Conservation (phyloP, 176 grass and related monocot genomes). For the Musa itinerans region DNA sequence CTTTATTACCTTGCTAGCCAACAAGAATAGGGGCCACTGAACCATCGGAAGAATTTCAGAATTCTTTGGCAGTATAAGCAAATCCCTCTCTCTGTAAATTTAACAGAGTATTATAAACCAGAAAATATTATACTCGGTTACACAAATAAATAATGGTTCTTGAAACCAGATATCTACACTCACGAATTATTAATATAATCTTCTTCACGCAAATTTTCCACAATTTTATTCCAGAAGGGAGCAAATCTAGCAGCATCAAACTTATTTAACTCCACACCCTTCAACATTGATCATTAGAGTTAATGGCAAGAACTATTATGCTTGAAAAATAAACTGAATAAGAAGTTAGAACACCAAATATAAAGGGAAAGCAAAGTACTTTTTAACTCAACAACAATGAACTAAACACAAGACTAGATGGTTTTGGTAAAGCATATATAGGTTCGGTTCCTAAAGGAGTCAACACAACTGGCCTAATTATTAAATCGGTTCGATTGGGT, state of each 20-base stretch:
- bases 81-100: constrained; percentile 58
- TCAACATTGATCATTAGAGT: neutral
- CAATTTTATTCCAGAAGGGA: constrained; percentile 94
- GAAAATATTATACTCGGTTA: neutral
- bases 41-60: constrained; percentile 53
- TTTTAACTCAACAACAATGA: no score
- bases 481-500: neutral
- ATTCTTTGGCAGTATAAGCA: constrained; percentile 87
- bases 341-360: neutral
- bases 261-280: constrained; percentile 60
- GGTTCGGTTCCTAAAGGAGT: no score
- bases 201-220: constrained; percentile 78
- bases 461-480: neutral
- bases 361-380: neutral
- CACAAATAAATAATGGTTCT: neutral
- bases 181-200: constrained; percentile 77
- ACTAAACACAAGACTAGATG: neutral
- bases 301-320: neutral
- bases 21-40: constrained; percentile 93
- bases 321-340: neutral
- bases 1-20: constrained; percentile 66
- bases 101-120: neutral
- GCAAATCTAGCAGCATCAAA: constrained; percentile 89
- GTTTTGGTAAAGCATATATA: neutral
- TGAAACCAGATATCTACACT: constrained; percentile 10